A percentile compares a stretch with the other conserved stretches of the same genome.
phyloP scores from a whole-genome alignment of 176 grass and related monocot species.

The Chloris gayana region DNA sequence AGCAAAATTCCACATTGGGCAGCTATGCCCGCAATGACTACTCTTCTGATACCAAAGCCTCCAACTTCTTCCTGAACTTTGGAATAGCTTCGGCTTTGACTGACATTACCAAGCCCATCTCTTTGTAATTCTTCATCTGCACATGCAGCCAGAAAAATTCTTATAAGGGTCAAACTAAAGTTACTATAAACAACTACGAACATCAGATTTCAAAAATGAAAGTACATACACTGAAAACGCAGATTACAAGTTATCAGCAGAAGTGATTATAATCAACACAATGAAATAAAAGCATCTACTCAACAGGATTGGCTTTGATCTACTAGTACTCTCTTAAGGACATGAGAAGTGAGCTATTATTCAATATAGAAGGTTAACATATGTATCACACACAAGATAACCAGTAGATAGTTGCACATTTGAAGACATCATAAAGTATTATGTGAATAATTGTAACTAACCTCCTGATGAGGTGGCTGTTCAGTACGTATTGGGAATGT shows the following conservation, averaged over 20 bases:
- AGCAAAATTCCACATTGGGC: constrained; percentile 27
- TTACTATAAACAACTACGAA: background rate
- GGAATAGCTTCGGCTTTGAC: constrained; percentile 62
- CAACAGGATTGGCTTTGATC: background rate
- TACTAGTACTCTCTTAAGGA: background rate
- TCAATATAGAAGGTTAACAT: background rate
- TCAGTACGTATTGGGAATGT: constrained; percentile 64
- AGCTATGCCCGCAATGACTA: background rate
- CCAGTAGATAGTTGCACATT: background rate
- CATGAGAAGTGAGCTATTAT: background rate
- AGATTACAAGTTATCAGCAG: background rate
- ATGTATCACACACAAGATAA: constrained; percentile 1
- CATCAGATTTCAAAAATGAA: background rate
- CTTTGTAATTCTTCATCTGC: constrained; percentile 83
- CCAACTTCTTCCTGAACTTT: constrained; percentile 58
- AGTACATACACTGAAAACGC: background rate
- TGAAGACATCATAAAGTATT: constrained; percentile 21
- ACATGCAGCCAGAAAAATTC: background rate
- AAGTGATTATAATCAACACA: background rate
- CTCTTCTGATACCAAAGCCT: constrained; percentile 45
- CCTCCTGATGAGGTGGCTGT: constrained; percentile 62
- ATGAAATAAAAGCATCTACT: background rate
- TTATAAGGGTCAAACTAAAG: background rate
- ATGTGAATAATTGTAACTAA: constrained; percentile 33
- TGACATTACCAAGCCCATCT: constrained; percentile 78